Percentiles rank a stretch among this genome's conserved stretches.
Conservation (phyloP, 306 rosid species). For the Medicago lupulina region DNA sequence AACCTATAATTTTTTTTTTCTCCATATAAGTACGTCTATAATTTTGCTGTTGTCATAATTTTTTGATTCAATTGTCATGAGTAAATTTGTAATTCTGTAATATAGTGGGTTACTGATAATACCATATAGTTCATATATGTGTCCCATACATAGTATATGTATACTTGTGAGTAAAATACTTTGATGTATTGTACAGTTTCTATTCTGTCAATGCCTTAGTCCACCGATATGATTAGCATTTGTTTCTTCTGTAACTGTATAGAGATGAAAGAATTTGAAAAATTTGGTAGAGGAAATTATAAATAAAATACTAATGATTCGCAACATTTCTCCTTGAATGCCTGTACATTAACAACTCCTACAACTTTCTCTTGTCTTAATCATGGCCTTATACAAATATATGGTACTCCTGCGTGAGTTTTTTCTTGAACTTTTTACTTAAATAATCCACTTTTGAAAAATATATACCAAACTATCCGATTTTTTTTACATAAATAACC, state of each 20-base stretch:
- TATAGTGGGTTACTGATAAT: slow-evolving; percentile 42
- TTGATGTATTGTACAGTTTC: slow-evolving; percentile 23
- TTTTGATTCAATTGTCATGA: slow-evolving; percentile 44
- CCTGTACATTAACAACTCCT: not conserved
- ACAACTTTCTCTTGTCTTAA: not conserved
- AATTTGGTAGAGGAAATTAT: too few species aligned
- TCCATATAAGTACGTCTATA: slow-evolving; percentile 55
- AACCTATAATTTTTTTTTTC: not conserved
- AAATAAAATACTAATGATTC: slow-evolving; percentile 1
- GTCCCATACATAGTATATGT: slow-evolving; percentile 15
- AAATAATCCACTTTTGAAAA: too few species aligned
- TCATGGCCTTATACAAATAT: too few species aligned
- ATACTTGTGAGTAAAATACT: slow-evolving; percentile 13
- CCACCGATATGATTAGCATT: not conserved
- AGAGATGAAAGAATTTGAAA: not conserved
- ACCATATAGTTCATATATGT: slow-evolving; percentile 37
- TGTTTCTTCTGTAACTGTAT: not conserved
- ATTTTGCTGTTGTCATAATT: slow-evolving; percentile 51
- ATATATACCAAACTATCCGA: too few species aligned
- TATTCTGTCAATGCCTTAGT: not conserved
- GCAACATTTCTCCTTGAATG: not conserved
- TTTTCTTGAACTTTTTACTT: too few species aligned
- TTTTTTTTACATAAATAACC: too few species aligned
- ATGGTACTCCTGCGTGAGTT: too few species aligned
- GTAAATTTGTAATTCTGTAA: slow-evolving; percentile 62